A percentile compares a stretch with the other conserved stretches of the same genome.
Evolutionary conservation across 441 rosid genomes (phyloP).

Genomic region (Croton laevigatus): DNA sequence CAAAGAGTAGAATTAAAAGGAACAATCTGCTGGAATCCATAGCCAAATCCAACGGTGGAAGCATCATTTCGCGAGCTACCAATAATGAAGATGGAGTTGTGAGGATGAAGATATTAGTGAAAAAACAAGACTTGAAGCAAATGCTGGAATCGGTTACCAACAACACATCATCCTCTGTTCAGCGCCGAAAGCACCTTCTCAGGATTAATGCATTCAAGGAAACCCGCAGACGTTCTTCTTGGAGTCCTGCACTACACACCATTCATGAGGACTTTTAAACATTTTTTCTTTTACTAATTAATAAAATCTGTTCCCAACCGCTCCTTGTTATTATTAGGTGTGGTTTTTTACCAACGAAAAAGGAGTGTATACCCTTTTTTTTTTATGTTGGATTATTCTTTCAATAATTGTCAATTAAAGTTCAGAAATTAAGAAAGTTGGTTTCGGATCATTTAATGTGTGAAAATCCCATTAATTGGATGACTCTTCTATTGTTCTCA

Average conservation of each 20-base stretch:
- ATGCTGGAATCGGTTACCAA: slow-evolving; percentile 22
- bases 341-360: too few species aligned
- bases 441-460: too few species aligned
- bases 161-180: not conserved
- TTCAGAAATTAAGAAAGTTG: too few species aligned
- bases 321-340: too few species aligned
- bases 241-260: slow-evolving; percentile 11
- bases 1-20: slow-evolving; percentile 12
- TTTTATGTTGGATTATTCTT: too few species aligned
- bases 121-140: slow-evolving; percentile 41
- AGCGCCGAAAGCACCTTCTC: slow-evolving; percentile 24
- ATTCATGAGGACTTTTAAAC: slow-evolving; percentile 6
- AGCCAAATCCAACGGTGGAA: slow-evolving; percentile 23
- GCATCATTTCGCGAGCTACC: slow-evolving; percentile 18
- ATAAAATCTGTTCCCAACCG: too few species aligned
- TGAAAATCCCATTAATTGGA: too few species aligned
- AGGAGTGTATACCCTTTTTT: too few species aligned
- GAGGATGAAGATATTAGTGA: slow-evolving; percentile 36
- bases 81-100: slow-evolving; percentile 29
- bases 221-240: not conserved
- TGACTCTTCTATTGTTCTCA: too few species aligned
- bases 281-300: too few species aligned
- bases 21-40: slow-evolving; percentile 28
- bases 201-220: slow-evolving; percentile 1
- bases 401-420: too few species aligned